Evolutionary conservation across 176 grass and related monocot species (phyloP).

Genomic region (Areca catechu): DNA sequence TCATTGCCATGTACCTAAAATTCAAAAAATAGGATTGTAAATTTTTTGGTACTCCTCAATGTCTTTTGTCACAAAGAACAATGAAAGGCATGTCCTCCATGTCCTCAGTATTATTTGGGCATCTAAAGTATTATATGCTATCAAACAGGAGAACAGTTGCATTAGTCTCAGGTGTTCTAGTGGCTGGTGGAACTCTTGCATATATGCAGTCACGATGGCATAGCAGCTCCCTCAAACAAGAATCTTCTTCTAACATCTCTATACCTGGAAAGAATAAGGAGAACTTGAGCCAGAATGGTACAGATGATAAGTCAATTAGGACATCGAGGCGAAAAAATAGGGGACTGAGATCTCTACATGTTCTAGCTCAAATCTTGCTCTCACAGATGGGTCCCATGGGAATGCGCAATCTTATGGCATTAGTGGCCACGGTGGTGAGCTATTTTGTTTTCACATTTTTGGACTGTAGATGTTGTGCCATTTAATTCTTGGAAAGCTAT

Average conservation of each 20-base stretch:
- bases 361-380: conserved; percentile 74
- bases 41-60: no score
- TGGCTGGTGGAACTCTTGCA: conserved; percentile 73
- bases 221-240: conserved; percentile 8
- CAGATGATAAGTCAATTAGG: conserved; percentile 18
- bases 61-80: no score
- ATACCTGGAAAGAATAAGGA: conserved; percentile 28
- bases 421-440: conserved; percentile 53
- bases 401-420: conserved; percentile 52
- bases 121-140: background rate
- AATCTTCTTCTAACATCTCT: conserved; percentile 10
- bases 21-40: no score
- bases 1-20: no score
- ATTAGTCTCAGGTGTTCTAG: conserved; percentile 61
- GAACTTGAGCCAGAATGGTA: conserved; percentile 23
- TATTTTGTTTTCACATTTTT: background rate
- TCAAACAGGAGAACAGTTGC: conserved; percentile 54
- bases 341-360: conserved; percentile 61
- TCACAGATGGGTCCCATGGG: conserved; percentile 70
- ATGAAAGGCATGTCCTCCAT: no score
- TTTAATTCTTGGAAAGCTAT: background rate
- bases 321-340: conserved; percentile 26
- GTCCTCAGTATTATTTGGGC: no score
- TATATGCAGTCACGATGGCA: conserved; percentile 45
- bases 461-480: background rate